Percentiles rank a stretch among this genome's conserved stretches.
phyloP scores from a whole-genome alignment of 805 yeast genomes.

The Starmerella stellata region DNA sequence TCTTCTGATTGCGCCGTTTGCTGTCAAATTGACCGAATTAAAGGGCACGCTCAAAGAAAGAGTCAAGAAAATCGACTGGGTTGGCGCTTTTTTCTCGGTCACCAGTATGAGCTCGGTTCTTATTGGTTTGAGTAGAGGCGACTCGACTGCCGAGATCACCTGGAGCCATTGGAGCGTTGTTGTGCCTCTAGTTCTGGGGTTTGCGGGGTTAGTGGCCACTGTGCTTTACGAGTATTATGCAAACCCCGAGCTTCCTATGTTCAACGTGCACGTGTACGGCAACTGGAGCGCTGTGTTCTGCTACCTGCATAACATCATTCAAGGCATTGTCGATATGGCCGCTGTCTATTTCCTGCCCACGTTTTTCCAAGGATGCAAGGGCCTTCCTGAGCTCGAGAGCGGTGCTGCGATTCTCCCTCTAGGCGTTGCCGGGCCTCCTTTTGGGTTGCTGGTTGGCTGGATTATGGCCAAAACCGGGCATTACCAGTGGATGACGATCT shows the following conservation, averaged over 20 bases:
- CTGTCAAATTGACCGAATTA: slow-evolving; percentile 27
- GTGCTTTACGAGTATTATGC: slow-evolving; percentile 19
- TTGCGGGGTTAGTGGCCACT: slow-evolving; percentile 22
- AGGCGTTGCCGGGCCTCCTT: slow-evolving; percentile 26
- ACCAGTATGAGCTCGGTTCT: slow-evolving; percentile 30
- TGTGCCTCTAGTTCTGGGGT: slow-evolving; percentile 32
- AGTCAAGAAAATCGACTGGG: slow-evolving; percentile 30
- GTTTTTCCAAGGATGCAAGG: slow-evolving; percentile 34
- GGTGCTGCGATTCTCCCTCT: slow-evolving; percentile 32
- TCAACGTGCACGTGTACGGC: slow-evolving; percentile 28
- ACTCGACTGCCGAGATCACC: slow-evolving; percentile 25
- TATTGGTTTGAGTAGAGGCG: slow-evolving; percentile 39
- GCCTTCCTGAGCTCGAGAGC: slow-evolving; percentile 28
- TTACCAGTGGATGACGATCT: slow-evolving; percentile 27
- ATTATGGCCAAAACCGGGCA: slow-evolving; percentile 25
- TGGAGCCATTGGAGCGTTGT: slow-evolving; percentile 44
- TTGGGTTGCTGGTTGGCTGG: slow-evolving; percentile 26
- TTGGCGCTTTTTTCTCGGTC: slow-evolving; percentile 31
- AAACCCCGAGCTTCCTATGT: slow-evolving; percentile 29
- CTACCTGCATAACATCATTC: slow-evolving; percentile 24
- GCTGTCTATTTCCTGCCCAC: slow-evolving; percentile 26
- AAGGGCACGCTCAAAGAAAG: slow-evolving; percentile 27
- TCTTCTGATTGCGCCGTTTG: slow-evolving; percentile 24
- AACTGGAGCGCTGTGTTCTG: slow-evolving; percentile 26
- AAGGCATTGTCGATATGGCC: slow-evolving; percentile 25